Conservation (phyloP, 345 rosid species). For the Laguncularia racemosa region DNA sequence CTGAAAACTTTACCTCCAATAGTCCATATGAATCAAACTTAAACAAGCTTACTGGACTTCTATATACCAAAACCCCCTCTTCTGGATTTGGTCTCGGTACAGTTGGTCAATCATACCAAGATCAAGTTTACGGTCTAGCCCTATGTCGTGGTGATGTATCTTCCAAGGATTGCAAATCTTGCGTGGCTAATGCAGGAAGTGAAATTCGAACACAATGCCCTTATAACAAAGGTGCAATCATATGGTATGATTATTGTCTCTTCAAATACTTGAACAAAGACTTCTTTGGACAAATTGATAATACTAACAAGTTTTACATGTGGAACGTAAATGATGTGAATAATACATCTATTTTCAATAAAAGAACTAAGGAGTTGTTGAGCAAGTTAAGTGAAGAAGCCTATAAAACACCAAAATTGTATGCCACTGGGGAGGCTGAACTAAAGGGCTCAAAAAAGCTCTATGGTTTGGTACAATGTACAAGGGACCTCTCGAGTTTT, state of each 20-base stretch:
- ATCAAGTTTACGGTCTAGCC: conserved; percentile 23
- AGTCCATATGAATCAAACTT: conserved; percentile 27
- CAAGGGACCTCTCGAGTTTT: conserved; percentile 21
- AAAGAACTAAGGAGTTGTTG: conserved; percentile 20
- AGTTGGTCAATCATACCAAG: conserved; percentile 12
- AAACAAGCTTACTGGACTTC: conserved; percentile 18
- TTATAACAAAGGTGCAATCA: conserved; percentile 24
- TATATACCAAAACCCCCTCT: conserved; percentile 15
- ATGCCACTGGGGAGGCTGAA: conserved; percentile 17
- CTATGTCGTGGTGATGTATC: conserved; percentile 33
- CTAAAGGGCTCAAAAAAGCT: conserved; percentile 12
- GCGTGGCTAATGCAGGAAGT: conserved; percentile 18
- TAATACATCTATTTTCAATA: conserved; percentile 18
- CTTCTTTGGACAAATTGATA: conserved; percentile 37
- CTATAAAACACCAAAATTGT: conserved; percentile 11
- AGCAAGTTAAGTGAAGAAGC: conserved; percentile 17
- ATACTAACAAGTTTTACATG: conserved; percentile 29
- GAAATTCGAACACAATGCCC: conserved; percentile 30
- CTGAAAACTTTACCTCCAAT: conserved; percentile 22
- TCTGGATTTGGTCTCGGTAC: conserved; percentile 21
- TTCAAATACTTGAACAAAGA: conserved; percentile 25
- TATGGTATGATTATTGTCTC: conserved; percentile 40
- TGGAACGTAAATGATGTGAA: conserved; percentile 19
- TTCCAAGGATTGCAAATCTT: conserved; percentile 24
- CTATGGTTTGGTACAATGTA: conserved; percentile 36